phyloP scores from a whole-genome alignment of 2,329 filamentous ascomycete species.

The Herpotrichia juniperi region DNA sequence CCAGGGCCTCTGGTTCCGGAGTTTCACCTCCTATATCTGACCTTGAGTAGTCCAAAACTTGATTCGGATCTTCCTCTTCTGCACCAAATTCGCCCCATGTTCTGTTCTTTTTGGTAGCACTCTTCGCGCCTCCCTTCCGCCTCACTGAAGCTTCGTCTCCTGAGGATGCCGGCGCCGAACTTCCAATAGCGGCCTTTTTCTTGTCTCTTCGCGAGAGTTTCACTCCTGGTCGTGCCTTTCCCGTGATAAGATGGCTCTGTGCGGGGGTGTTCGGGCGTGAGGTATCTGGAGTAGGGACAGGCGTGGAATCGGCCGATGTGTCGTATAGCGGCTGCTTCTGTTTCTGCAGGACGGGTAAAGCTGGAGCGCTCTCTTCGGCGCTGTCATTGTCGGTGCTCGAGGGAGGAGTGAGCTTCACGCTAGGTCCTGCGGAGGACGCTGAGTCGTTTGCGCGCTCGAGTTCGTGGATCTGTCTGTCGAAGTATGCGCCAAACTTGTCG shows the following conservation, averaged over 20 bases:
- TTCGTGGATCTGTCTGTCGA: constrained; percentile 88
- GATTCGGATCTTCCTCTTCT: constrained; percentile 78
- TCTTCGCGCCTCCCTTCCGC: constrained; percentile 61
- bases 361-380: constrained; percentile 58
- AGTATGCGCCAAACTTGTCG: constrained; percentile 82
- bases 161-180: constrained; percentile 72
- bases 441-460: constrained; percentile 66
- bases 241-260: constrained; percentile 70
- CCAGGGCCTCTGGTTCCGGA: constrained; percentile 65
- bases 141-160: constrained; percentile 75
- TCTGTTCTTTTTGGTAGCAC: constrained; percentile 78
- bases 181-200: constrained; percentile 63
- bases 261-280: constrained; percentile 81
- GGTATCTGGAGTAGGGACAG: constrained; percentile 71
- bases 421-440: constrained; percentile 28
- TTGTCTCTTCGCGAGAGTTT: constrained; percentile 83
- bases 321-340: constrained; percentile 42
- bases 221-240: constrained; percentile 74
- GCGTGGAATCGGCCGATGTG: constrained; percentile 71
- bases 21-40: constrained; percentile 57
- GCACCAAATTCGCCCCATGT: constrained; percentile 94
- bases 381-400: constrained; percentile 57
- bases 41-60: constrained; percentile 89
- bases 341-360: constrained; percentile 58
- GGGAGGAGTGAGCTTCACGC: constrained; percentile 59